Base-by-base conservation (phyloP, 116 monocot genomes). In the Zostera marina region DNA sequence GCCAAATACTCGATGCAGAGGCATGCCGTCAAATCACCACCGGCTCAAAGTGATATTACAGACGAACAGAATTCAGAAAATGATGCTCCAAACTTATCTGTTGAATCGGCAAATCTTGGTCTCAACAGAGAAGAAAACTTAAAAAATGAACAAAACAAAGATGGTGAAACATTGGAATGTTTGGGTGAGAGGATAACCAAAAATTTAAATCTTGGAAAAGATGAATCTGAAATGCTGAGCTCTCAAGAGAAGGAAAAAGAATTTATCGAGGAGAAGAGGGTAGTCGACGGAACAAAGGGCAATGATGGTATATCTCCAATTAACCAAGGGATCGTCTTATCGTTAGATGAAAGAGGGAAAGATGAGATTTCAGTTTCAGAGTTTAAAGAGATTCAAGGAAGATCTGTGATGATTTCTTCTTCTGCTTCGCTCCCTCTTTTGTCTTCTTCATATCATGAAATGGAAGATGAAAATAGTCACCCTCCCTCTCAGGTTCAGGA, bases 291-390 rank as follows among this genome's bases (percentile, higher is more conserved):
- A 64, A 48, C 40, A 42, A 21, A 20, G 44, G 46, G 32, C 32
- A 32, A 32, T 32, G 32, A 32, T 32, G 32, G 32, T 32, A 32
- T 0, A 44, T 49, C 63, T 42, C 64, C 32, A 42, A n/a, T 15
- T 7, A 46, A 66, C 16, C 56, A 56, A 12, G 56, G 56, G 17
- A 56, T 44, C 20, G 23, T 44, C 7, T 66, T 56, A 23, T 66
- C 56, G 3, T 56, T 17, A 11, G 66, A 56, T 44, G 56, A 23
- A 22, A 17, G 19, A 21, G 23, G 15, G 8, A 5, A 32, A 32
- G 44, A 56, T 11, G 1, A 19, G 42, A 14, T 49, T 20, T 1
- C 11, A 49, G 9, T 19, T 1, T 13, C 1, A 23, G 3, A 19
- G 9, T 7, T 25, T 6, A 16, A 23, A 13, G 42, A 42, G 19